phyloP scores from a whole-genome alignment of 2,329 filamentous ascomycete genomes.

The Fusarium miscanthi region DNA sequence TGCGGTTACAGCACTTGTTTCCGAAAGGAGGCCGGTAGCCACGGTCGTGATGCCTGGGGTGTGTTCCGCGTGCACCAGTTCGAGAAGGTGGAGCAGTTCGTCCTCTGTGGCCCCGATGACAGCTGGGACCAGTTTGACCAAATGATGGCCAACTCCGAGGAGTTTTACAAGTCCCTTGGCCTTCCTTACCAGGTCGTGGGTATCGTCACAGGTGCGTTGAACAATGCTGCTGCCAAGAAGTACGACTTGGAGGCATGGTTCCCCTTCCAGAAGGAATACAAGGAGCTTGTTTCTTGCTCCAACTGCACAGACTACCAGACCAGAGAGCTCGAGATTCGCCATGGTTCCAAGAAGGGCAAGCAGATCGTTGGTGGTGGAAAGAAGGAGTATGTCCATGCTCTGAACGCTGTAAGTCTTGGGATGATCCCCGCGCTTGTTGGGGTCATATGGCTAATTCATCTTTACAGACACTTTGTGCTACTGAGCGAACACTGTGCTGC shows the following conservation, averaged over 20 bases:
- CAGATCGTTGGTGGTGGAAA: slow-evolving; percentile 72
- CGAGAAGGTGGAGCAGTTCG: slow-evolving; percentile 89
- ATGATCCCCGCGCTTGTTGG: background rate
- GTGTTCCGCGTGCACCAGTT: slow-evolving; percentile 99
- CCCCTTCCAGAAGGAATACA: slow-evolving; percentile 96
- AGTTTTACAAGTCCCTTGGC: slow-evolving; percentile 91
- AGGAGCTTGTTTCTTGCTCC: slow-evolving; percentile 96
- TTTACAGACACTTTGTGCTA: slow-evolving; percentile 79
- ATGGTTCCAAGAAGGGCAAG: slow-evolving; percentile 76
- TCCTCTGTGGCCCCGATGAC: slow-evolving; percentile 85
- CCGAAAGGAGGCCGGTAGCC: slow-evolving; percentile 92
- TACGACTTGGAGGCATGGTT: slow-evolving; percentile 97
- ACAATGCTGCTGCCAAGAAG: slow-evolving; percentile 83
- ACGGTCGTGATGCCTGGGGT: slow-evolving; percentile 91
- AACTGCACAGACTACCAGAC: slow-evolving; percentile 99
- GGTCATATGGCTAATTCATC: slow-evolving; percentile 11
- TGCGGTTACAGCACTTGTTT: slow-evolving; percentile 92
- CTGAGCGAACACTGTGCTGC: slow-evolving; percentile 92
- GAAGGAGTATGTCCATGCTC: slow-evolving; percentile 94
- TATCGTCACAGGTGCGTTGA: slow-evolving; percentile 96
- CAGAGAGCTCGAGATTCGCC: slow-evolving; percentile 91
- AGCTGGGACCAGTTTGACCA: slow-evolving; percentile 94
- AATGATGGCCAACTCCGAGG: slow-evolving; percentile 92
- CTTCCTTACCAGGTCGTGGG: slow-evolving; percentile 92
- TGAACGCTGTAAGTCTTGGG: slow-evolving; percentile 71